Conservation (phyloP, 352 stramenopile species). For the Phytophthora hibernalis region DNA sequence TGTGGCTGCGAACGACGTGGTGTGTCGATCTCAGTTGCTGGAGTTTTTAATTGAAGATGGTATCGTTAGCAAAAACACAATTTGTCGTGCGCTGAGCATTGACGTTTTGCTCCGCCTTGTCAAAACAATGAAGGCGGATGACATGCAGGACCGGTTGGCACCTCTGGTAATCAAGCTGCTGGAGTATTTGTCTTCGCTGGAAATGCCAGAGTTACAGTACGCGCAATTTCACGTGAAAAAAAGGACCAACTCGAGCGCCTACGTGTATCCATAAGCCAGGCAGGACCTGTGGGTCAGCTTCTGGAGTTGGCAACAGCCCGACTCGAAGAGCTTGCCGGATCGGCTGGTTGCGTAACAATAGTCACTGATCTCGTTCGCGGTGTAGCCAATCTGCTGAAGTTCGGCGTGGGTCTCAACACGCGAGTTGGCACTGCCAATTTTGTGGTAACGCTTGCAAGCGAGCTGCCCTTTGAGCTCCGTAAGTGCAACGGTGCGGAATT, state of each 20-base stretch:
- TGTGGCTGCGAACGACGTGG: constrained; percentile 55
- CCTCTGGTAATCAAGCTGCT: constrained; percentile 70
- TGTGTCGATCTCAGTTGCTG: constrained; percentile 60
- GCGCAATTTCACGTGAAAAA: constrained; percentile 88
- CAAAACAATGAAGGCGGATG: constrained; percentile 59
- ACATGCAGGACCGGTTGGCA: constrained; percentile 66
- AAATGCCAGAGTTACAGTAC: constrained; percentile 87
- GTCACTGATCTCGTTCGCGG: constrained; percentile 62
- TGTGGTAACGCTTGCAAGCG: constrained; percentile 64
- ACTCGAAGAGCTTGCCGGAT: constrained; percentile 60
- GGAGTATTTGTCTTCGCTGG: constrained; percentile 83
- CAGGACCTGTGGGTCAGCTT: constrained; percentile 77
- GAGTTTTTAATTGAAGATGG: constrained; percentile 72
- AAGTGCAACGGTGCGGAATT: constrained; percentile 68
- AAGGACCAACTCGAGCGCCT: constrained; percentile 83
- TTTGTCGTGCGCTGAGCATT: constrained; percentile 73
- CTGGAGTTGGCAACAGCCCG: constrained; percentile 63
- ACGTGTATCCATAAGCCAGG: constrained; percentile 80
- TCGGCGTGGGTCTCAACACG: constrained; percentile 84
- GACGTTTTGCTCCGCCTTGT: constrained; percentile 77
- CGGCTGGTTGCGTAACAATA: constrained; percentile 49
- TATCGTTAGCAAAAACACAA: constrained; percentile 75
- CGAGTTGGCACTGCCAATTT: constrained; percentile 84
- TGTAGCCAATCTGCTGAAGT: constrained; percentile 65
- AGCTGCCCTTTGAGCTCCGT: constrained; percentile 77